Base-by-base conservation (phyloP, 2,329 filamentous ascomycete species). In the Epichloe glyceriae region DNA sequence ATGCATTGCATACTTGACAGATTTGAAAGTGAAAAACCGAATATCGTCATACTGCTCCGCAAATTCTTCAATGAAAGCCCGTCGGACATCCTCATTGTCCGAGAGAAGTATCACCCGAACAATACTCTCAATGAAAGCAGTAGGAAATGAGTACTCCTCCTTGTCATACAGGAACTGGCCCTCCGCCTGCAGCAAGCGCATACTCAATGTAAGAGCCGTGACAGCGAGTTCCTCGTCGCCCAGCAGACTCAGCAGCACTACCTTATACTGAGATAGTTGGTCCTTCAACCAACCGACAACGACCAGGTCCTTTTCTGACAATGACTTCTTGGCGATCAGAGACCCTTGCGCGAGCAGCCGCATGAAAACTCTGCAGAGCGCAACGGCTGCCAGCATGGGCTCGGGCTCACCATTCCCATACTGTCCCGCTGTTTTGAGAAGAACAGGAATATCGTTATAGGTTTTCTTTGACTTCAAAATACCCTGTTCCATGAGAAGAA, bases 391-490 rank as follows among this genome's bases (percentile, higher is more conserved):
- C 35, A 86, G 70, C 45, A 87, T 71, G 4, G 79, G 72, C 42
- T 83, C 77, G 2, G 72, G 66, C 3, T 75, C 66, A 30, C 71
- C 70, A 37, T 70, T 71, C 60, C 76, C 56, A 47, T 61, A 64
- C 64, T 38, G 80, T 68, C 60, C 81, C 43, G 68, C 66, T 15
- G 59, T 76, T 41, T 75, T 75, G 44, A 95, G 72, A 38, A 97
- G 70, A 11, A 76, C 79, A 7, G 80, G 76, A 61, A 97, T 91
- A 63, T 95, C 88, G 73, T 95, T 95, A 74, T 94, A 95, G 68
- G 95, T 80, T 66, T 89, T 88, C 62, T 82, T 86, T 47, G 89
- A 95, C 66, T 93, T 83, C 54, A 89, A 70, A 50, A 97, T 89
- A 52, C 86, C 83, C 55, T 80, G 75, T 70, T 96, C 90, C 50